Evolutionary conservation across 805 yeast species (phyloP).

Genomic region (Candida schatavii): DNA sequence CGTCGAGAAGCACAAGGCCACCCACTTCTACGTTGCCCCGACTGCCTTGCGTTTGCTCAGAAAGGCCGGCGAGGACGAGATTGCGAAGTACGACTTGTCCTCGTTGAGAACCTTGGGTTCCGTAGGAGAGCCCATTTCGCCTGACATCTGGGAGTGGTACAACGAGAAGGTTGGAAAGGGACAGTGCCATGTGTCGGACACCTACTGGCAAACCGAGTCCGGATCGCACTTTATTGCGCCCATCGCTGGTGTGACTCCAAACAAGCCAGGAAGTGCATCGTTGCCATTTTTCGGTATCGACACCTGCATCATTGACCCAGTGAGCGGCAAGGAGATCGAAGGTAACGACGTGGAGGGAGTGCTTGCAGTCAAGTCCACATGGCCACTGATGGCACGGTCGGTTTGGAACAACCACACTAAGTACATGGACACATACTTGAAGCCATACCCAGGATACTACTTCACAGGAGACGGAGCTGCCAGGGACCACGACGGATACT

Average conservation of each 20-base stretch:
- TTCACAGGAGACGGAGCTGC: conserved; percentile 93
- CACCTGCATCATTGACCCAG: conserved; percentile 71
- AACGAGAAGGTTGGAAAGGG: conserved; percentile 67
- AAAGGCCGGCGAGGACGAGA: conserved; percentile 66
- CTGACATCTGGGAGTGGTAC: conserved; percentile 88
- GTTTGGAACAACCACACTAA: conserved; percentile 76
- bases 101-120: conserved; percentile 73
- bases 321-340: conserved; percentile 62
- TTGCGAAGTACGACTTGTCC: conserved; percentile 58
- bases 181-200: conserved; percentile 71
- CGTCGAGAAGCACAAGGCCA: conserved; percentile 65
- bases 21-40: conserved; percentile 83
- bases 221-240: conserved; percentile 81
- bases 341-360: conserved; percentile 81
- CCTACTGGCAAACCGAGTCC: conserved; percentile 89
- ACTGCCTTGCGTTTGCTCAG: conserved; percentile 76
- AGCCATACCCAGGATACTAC: conserved; percentile 78
- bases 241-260: conserved; percentile 70
- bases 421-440: conserved; percentile 76
- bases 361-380: conserved; percentile 62
- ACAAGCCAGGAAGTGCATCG: conserved; percentile 84
- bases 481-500: conserved; percentile 77
- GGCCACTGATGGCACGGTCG: conserved; percentile 87
- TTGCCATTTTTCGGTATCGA: conserved; percentile 83
- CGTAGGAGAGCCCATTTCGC: conserved; percentile 84